These are phyloP conservation scores for Alternaria infectoria DNA, from an alignment of 2,329 filamentous ascomycete species.

Conservation along the genomic window DNA sequence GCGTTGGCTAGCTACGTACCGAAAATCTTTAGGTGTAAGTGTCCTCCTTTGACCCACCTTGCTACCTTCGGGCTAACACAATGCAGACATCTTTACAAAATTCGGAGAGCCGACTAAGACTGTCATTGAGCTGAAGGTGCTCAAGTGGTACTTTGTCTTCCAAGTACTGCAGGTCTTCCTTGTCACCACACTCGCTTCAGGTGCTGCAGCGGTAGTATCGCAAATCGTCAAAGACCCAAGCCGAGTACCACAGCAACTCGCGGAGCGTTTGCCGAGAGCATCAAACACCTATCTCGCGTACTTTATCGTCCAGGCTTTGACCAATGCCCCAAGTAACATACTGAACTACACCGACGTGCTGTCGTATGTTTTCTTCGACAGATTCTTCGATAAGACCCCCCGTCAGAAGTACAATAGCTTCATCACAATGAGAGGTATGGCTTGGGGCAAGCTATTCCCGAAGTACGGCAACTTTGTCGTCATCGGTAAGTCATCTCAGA, in stretches of 20 bases:
- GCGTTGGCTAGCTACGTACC: conserved; percentile 88
- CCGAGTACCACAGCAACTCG: conserved; percentile 68
- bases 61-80: conserved; percentile 5
- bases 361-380: conserved; percentile 75
- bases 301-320: conserved; percentile 89
- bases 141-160: conserved; percentile 90
- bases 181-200: conserved; percentile 80
- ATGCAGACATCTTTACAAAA: conserved; percentile 73
- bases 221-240: conserved; percentile 69
- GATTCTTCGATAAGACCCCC: conserved; percentile 76
- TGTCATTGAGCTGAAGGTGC: conserved; percentile 83
- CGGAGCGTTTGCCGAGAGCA: conserved; percentile 76
- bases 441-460: conserved; percentile 51
- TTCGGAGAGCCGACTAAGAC: conserved; percentile 81
- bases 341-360: conserved; percentile 77
- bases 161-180: conserved; percentile 93
- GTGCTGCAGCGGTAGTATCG: conserved; percentile 73
- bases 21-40: conserved; percentile 76
- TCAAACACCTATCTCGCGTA: conserved; percentile 97
- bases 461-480: conserved; percentile 51
- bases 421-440: conserved; percentile 39
- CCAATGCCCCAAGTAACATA: conserved; percentile 75
- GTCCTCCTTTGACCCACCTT: neutral
- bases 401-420: conserved; percentile 48
- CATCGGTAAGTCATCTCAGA: conserved; percentile 39